Percentiles rank a stretch among this genome's conserved stretches.
phyloP scores from a whole-genome alignment of 108 stramenopile species.

The Bacterosira constricta region DNA sequence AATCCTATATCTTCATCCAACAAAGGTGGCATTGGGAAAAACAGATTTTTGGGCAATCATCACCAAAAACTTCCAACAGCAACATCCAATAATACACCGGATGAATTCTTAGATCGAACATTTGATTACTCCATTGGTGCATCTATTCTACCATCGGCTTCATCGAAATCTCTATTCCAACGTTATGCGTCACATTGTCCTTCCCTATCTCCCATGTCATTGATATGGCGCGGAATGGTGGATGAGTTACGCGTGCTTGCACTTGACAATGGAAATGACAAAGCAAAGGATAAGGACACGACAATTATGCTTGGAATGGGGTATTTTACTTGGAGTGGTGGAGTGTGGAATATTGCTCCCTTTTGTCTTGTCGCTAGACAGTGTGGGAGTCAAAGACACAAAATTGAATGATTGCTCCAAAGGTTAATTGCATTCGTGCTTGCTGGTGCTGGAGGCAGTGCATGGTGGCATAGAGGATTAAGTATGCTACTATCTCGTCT shows the following conservation, averaged over 20 bases:
- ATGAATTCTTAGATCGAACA: constrained; percentile 25
- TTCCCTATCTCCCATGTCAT: constrained; percentile 17
- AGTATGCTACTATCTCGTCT: too few relatives aligned
- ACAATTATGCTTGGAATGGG: constrained; percentile 34
- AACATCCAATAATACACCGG: neutral
- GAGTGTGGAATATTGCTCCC: constrained; percentile 30
- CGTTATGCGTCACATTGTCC: constrained; percentile 22
- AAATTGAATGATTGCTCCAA: too few relatives aligned
- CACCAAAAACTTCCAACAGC: neutral
- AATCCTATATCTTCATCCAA: neutral
- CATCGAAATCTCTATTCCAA: constrained; percentile 23
- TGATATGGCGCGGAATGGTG: constrained; percentile 45
- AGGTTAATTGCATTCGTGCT: too few relatives aligned
- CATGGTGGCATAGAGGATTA: too few relatives aligned
- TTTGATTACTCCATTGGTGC: constrained; percentile 32
- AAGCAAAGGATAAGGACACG: neutral
- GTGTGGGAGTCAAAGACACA: neutral
- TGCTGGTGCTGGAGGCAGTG: too few relatives aligned
- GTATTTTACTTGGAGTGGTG: constrained; percentile 37
- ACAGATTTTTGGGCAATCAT: constrained; percentile 20
- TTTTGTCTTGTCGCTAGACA: constrained; percentile 29
- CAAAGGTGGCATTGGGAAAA: constrained; percentile 14
- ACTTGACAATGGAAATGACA: neutral
- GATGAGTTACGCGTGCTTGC: constrained; percentile 35
- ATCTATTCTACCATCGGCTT: constrained; percentile 9